These are phyloP conservation scores for Phytophthora colocasiae DNA, from an alignment of 352 stramenopile species.

Conservation along the genomic window DNA sequence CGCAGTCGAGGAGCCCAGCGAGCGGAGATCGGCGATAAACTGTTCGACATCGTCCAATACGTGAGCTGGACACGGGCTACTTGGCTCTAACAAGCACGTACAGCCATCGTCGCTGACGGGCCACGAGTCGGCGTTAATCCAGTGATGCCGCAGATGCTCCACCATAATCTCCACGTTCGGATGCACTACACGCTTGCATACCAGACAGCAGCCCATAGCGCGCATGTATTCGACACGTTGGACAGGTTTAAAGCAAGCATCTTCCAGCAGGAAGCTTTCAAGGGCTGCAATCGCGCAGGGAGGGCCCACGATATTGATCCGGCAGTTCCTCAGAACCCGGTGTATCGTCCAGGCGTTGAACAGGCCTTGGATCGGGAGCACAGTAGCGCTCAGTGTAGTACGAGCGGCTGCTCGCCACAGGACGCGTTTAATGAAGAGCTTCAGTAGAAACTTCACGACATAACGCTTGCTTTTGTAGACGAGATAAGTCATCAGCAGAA, in stretches of 20 bases:
- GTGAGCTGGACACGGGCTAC: constrained; percentile 37
- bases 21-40: constrained; percentile 35
- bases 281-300: constrained; percentile 44
- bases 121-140: constrained; percentile 47
- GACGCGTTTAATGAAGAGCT: constrained; percentile 63
- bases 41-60: constrained; percentile 44
- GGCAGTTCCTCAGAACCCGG: constrained; percentile 54
- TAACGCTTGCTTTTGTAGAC: constrained; percentile 66
- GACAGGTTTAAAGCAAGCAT: constrained; percentile 36
- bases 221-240: constrained; percentile 65
- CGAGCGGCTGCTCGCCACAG: constrained; percentile 56
- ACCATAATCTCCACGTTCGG: constrained; percentile 71
- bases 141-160: constrained; percentile 48
- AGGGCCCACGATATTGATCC: constrained; percentile 58
- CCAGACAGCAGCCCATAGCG: constrained; percentile 46
- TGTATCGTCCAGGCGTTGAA: constrained; percentile 59
- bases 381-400: constrained; percentile 44
- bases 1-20: constrained; percentile 14
- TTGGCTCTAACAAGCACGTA: constrained; percentile 27
- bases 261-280: constrained; percentile 24
- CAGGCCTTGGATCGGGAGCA: constrained; percentile 56
- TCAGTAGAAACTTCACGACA: constrained; percentile 61
- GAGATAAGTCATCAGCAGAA: constrained; percentile 46
- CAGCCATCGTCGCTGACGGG: constrained; percentile 36
- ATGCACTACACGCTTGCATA: constrained; percentile 59